Base-by-base conservation (phyloP, 2,329 filamentous ascomycete genomes). In the Ophiocordyceps sinensis region DNA sequence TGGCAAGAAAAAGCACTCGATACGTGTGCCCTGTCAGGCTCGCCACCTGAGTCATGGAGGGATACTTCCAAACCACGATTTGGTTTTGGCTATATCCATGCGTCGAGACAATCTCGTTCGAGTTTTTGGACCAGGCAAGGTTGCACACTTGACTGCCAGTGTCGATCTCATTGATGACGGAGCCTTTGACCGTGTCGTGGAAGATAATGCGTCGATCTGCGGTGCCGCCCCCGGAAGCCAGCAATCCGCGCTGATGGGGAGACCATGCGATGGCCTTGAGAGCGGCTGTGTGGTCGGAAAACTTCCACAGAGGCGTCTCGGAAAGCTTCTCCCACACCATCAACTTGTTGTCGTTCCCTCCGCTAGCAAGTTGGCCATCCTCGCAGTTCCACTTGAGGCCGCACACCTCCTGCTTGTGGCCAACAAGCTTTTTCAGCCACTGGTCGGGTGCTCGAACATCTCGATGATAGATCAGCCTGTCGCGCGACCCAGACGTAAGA, bases 91-190 rank as follows among this genome's bases (percentile, higher is more conserved):
- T 89, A 65, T 95, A 98, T 7, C 91, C 91, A 56, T 98, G 91
- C 1, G 91, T 98, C 39, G 83, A 89, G 41, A 98, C 89, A 43
- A 98, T 87, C 61, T 98, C 91, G 58, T 95, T 94, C 8, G 86
- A 94, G 60, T 95, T 94, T 56, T 93, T 94, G 15, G 83, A 91
- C 88, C 93, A 98, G 4, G 88, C 85, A 36, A 98, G 70, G 56
- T 98, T 98, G 65, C 91, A 98, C n/a, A 98, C 91, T 61, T 98
- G 91, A 53, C 86, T 94, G 39, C 91, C 91, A 0, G 91, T 98
- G 56, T 98, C 91, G 46, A 96, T 79, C 58, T 94, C 88, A 57
- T 86, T 89, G 55, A 86, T 77, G 40, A 81, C 68, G 1, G 76
- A 73, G 5, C 86, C 87, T n/a, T 83, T 83, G 19, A 85, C 68